Percentiles rank a stretch among this genome's conserved stretches.
Conservation (phyloP, 352 stramenopile genomes). For the Elongisporangium undulatum region DNA sequence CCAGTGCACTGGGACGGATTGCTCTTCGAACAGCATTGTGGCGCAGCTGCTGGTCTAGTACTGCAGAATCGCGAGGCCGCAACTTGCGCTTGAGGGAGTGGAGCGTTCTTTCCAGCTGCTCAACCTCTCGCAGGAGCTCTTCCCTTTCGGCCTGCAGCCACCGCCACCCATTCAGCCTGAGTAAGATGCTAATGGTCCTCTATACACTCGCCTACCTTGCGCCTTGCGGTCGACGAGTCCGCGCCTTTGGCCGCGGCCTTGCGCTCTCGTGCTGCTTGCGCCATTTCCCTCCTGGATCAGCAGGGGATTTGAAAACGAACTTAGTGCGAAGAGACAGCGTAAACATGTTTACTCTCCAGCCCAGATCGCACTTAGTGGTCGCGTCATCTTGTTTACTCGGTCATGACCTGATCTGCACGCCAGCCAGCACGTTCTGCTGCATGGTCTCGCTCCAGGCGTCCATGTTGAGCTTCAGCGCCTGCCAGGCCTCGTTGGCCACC, state of each 20-base stretch:
- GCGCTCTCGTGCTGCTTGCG: no score
- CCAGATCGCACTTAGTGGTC: no score
- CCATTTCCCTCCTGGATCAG: no score
- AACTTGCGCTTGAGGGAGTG: neutral
- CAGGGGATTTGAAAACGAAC: neutral
- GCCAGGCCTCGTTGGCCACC: conserved; percentile 16
- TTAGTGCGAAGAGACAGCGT: neutral
- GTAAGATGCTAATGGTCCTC: no score
- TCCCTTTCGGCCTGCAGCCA: neutral
- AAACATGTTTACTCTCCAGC: neutral
- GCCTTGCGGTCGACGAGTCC: neutral
- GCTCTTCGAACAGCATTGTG: neutral
- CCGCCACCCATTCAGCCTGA: neutral
- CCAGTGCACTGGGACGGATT: neutral
- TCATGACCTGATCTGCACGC: neutral
- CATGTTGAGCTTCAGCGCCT: conserved; percentile 30
- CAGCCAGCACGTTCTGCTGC: conserved; percentile 7
- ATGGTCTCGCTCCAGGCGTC: conserved; percentile 30
- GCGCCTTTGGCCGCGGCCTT: neutral
- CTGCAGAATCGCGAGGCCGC: neutral
- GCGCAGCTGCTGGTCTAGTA: neutral
- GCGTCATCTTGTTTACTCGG: neutral
- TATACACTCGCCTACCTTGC: neutral
- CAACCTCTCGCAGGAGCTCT: neutral
- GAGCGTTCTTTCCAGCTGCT: neutral